A percentile compares a stretch with the other conserved stretches of the same genome.
These are phyloP conservation scores for Curvularia lunata DNA, from an alignment of 2,329 filamentous ascomycete genomes.

Conservation along the genomic window DNA sequence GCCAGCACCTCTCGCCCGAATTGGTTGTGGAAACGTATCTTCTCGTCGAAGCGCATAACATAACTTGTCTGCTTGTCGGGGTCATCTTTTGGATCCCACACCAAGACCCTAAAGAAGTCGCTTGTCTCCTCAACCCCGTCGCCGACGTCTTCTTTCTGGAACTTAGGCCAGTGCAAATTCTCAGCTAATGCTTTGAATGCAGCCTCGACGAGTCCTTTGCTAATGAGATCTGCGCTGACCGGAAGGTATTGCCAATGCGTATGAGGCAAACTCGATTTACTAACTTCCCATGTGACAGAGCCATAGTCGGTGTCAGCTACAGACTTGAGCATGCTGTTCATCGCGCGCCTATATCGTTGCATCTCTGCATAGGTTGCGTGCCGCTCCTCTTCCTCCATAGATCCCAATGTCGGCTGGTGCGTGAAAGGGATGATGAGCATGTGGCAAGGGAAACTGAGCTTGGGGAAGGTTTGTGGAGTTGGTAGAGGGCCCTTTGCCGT, in stretches of 20 bases:
- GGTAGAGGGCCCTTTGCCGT: conserved; percentile 90
- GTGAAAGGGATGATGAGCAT: conserved; percentile 88
- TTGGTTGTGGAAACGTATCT: conserved; percentile 84
- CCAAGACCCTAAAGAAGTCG: conserved; percentile 82
- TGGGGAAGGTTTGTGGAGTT: conserved; percentile 71
- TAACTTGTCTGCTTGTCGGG: conserved; percentile 70
- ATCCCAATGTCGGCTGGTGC: conserved; percentile 76
- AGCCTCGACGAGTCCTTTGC: conserved; percentile 78
- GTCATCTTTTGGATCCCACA: conserved; percentile 67
- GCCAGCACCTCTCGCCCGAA: conserved; percentile 88
- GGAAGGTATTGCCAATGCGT: conserved; percentile 94
- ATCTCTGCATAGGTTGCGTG: conserved; percentile 76
- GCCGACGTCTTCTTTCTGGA: conserved; percentile 52
- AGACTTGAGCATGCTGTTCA: conserved; percentile 77
- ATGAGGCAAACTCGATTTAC: conserved; percentile 79
- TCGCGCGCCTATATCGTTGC: conserved; percentile 74
- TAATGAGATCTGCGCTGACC: conserved; percentile 70
- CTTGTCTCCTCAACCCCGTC: conserved; percentile 53
- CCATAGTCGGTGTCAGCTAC: conserved; percentile 67
- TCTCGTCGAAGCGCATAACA: conserved; percentile 73
- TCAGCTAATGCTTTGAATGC: conserved; percentile 89
- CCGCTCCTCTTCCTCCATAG: conserved; percentile 66
- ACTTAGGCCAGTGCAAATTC: conserved; percentile 67
- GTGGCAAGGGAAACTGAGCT: conserved; percentile 79
- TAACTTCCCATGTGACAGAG: conserved; percentile 91